A percentile compares a stretch with the other conserved stretches of the same genome.
These are phyloP conservation scores for Alopecurus myosuroides DNA, from an alignment of 176 grass and related monocot genomes.

Conservation along the genomic window DNA sequence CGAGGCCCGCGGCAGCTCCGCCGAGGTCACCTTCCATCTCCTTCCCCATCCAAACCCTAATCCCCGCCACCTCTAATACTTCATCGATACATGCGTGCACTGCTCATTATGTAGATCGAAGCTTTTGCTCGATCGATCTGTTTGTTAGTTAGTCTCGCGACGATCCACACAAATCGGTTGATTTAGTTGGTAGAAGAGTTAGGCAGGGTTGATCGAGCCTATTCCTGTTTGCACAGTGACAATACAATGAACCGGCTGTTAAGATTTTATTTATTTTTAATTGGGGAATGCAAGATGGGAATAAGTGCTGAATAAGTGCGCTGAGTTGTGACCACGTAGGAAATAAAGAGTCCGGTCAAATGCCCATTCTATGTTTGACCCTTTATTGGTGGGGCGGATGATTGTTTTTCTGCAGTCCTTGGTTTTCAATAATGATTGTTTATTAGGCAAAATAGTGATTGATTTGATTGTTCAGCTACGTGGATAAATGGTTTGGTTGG, in stretches of 20 bases:
- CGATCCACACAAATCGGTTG: not conserved
- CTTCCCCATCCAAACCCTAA: not conserved
- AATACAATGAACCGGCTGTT: not conserved
- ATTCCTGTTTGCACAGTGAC: not conserved
- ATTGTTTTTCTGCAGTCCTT: not conserved
- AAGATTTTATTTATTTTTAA: not conserved
- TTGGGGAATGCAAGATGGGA: not conserved
- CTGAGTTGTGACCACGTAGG: constrained; percentile 20
- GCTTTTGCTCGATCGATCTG: not conserved
- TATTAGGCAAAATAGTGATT: not conserved
- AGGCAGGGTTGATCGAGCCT: not conserved
- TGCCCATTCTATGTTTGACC: constrained; percentile 15
- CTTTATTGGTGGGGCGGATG: not conserved
- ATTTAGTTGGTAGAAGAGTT: not conserved
- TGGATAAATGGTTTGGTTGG: not conserved
- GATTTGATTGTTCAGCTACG: constrained; percentile 17
- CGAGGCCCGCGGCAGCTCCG: constrained; percentile 34
- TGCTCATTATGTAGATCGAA: not conserved
- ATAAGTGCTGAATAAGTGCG: not conserved
- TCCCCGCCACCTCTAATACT: not conserved
- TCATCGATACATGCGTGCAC: not conserved
- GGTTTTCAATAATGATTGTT: not conserved
- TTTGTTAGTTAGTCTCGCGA: not conserved
- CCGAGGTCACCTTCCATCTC: constrained; percentile 20
- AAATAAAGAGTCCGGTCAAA: constrained; percentile 9